Evolutionary conservation across 257 asterid species (phyloP), one percentile per base, ranked within the genome.

Genomic region (Handroanthus guayacan): DNA sequence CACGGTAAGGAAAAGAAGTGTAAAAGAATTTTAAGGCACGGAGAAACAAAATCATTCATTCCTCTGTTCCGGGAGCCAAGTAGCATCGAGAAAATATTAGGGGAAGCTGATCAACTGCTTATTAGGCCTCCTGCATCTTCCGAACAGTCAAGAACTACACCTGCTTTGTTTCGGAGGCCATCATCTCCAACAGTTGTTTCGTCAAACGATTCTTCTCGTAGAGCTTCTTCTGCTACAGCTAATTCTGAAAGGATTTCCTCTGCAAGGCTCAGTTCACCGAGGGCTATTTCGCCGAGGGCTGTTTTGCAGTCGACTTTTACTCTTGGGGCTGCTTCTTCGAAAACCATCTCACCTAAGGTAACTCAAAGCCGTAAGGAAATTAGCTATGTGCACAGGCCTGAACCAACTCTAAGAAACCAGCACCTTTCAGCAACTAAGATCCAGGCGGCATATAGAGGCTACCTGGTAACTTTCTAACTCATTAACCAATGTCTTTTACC

Each of bases 11-110:
- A 88, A 75, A 90, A 87, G 88, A 80, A 87, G 45, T 87, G 88
- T 5, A 86, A 81, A 79, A 88, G 94, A 55, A 73, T 82, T 68
- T 36, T 77, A 52, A 84, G 85, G 75, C 91, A 81, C 65, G 92
- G 88, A 48, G 96, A 89, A 72, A 82, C 82, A 45, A 90, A 87
- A 82, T 88, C 99, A 20, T 92, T 89, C 80, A 84, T 92, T 82
- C 93, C 99, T 10, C 80, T 90, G 45, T 95, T 92, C 79, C 82
- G 89, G 81, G 91, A 81, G 82, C 98, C 98, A 14, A 95, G 98
- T 75, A 91, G 98, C 86, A 91, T 94, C 34, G 99, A 92, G 83
- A 85, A 95, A 80, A 95, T 95, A 81, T 75, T 95, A 78, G 97
- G 97, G 47, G 99, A 95, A 87, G 95, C 87, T 3, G 98, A 92